These are phyloP conservation scores for Eremothecium cymbalariae DNA, from an alignment of 1,139 yeast species.

Conservation along the genomic window DNA sequence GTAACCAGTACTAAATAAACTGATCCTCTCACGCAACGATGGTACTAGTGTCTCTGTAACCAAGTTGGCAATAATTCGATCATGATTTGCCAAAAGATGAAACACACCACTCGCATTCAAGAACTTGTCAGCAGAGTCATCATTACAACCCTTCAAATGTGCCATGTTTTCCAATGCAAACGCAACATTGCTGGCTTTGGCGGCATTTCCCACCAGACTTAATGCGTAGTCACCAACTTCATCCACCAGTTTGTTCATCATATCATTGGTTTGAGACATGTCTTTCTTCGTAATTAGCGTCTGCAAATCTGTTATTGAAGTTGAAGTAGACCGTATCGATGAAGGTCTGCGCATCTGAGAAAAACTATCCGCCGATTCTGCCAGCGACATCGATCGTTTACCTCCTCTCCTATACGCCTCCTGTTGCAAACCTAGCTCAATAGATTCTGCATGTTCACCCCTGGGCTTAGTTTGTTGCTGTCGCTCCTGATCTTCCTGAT, in stretches of 20 bases:
- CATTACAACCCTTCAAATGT: conserved; percentile 56
- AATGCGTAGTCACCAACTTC: conserved; percentile 47
- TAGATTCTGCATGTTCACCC: neutral
- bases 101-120: conserved; percentile 73
- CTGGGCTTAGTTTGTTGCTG: conserved; percentile 2
- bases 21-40: conserved; percentile 44
- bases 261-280: conserved; percentile 40
- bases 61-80: conserved; percentile 57
- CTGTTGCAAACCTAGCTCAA: neutral
- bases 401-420: conserved; percentile 4
- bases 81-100: conserved; percentile 68
- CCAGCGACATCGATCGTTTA: conserved; percentile 4
- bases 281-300: conserved; percentile 53
- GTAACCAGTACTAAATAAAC: conserved; percentile 36
- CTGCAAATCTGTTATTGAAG: conserved; percentile 40
- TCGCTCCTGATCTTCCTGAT: conserved; percentile 8
- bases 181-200: conserved; percentile 69
- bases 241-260: conserved; percentile 41
- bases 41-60: conserved; percentile 45
- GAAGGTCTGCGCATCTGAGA: conserved; percentile 20
- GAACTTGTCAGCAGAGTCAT: conserved; percentile 52
- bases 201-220: conserved; percentile 45
- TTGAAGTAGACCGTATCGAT: conserved; percentile 26
- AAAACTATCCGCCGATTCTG: conserved; percentile 4
- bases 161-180: conserved; percentile 63